Conservation (phyloP, 2,329 filamentous ascomycete species). For the Xylariaceae sp. region DNA sequence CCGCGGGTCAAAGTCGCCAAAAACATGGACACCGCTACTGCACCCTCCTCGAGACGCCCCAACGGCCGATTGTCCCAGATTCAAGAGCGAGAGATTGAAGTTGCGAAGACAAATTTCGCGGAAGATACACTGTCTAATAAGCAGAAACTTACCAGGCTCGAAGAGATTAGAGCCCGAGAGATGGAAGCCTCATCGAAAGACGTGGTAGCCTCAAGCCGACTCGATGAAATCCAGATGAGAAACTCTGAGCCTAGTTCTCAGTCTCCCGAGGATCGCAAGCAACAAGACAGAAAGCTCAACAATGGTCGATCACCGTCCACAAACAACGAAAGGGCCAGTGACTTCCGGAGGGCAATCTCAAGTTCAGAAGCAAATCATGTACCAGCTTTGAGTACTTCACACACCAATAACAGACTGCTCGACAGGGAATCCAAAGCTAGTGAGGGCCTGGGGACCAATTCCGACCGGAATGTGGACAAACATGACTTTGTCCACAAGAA, state of each 20-base stretch:
- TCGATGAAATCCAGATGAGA: slow-evolving; percentile 52
- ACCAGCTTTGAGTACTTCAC: slow-evolving; percentile 9
- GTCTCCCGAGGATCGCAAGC: slow-evolving; percentile 40
- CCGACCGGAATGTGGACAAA: slow-evolving; percentile 4
- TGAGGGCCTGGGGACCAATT: too few relatives aligned
- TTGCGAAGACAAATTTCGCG: slow-evolving; percentile 24
- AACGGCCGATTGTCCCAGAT: slow-evolving; percentile 38
- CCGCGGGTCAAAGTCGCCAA: slow-evolving; percentile 47
- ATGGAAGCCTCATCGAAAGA: slow-evolving; percentile 44
- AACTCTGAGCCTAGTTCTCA: slow-evolving; percentile 43
- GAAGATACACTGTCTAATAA: slow-evolving; percentile 18
- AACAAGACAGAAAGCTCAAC: slow-evolving; percentile 27
- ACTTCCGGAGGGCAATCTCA: slow-evolving; percentile 4
- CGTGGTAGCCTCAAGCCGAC: slow-evolving; percentile 46
- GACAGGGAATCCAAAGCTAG: background rate
- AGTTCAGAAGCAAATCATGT: slow-evolving; percentile 7
- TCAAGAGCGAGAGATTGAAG: slow-evolving; percentile 34
- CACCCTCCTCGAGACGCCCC: slow-evolving; percentile 5
- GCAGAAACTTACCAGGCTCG: slow-evolving; percentile 43
- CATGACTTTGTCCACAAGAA: slow-evolving; percentile 26
- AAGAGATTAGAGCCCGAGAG: slow-evolving; percentile 47
- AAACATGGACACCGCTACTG: slow-evolving; percentile 11
- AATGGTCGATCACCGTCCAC: slow-evolving; percentile 7
- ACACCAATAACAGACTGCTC: slow-evolving; percentile 7
- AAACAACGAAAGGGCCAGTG: slow-evolving; percentile 1